Evolutionary conservation across 441 rosid genomes (phyloP).

Genomic region (Gossypium gossypioides): DNA sequence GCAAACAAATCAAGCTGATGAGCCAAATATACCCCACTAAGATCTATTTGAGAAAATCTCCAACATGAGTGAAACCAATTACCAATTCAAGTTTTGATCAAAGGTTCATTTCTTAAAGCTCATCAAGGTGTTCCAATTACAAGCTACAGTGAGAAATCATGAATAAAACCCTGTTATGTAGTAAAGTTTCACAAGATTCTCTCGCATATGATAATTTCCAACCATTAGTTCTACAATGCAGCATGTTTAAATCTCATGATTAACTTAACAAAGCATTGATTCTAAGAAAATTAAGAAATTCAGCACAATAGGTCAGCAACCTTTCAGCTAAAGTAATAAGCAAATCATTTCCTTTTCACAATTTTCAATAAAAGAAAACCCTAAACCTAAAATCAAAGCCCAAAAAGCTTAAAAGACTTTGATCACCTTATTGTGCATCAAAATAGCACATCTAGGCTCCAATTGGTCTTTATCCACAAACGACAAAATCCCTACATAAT

Average conservation of each 20-base stretch:
- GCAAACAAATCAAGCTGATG: no score
- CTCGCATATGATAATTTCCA: background rate
- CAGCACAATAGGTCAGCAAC: background rate
- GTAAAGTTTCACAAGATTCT: background rate
- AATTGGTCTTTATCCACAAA: constrained; percentile 88
- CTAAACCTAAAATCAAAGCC: background rate
- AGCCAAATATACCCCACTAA: background rate
- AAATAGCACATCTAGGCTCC: constrained; percentile 88
- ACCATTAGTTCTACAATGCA: background rate
- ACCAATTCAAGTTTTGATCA: background rate
- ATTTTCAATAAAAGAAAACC: background rate
- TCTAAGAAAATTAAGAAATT: background rate
- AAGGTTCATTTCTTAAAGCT: background rate
- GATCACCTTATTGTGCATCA: constrained; percentile 89
- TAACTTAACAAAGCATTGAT: background rate
- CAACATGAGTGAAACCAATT: background rate
- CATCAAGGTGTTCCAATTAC: background rate
- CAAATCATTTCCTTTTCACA: background rate
- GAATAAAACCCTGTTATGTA: background rate
- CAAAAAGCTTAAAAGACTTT: background rate
- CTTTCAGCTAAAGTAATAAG: background rate
- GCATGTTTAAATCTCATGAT: background rate
- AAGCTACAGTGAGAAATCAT: background rate
- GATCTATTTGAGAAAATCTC: background rate
- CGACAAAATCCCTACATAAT: constrained; percentile 78